Conservation (phyloP, 768 basidiomycete species). For the Hericium erinaceus region DNA sequence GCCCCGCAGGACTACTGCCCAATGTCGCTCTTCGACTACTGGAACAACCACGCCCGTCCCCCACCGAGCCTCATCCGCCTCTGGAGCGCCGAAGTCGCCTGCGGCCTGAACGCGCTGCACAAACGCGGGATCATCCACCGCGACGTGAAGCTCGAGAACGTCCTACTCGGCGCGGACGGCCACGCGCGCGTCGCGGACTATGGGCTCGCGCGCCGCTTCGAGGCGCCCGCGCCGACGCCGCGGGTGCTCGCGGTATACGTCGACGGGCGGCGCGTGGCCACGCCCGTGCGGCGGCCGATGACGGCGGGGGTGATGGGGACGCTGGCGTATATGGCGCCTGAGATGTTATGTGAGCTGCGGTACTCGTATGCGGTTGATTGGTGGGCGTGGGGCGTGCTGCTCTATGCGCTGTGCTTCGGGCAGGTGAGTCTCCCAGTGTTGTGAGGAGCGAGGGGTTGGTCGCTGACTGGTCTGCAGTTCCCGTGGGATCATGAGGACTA, state of each 20-base stretch:
- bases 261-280: neutral
- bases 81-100: conserved; percentile 27
- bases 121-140: conserved; percentile 89
- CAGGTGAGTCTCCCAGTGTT: conserved; percentile 1
- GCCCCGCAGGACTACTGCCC: conserved; percentile 16
- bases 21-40: conserved; percentile 4
- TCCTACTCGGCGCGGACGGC: conserved; percentile 80
- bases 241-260: no score
- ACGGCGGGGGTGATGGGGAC: conserved; percentile 6
- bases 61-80: conserved; percentile 18
- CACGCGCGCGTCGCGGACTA: conserved; percentile 90
- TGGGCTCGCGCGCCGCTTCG: conserved; percentile 30
- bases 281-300: neutral
- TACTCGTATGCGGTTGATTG: conserved; percentile 12
- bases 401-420: conserved; percentile 7
- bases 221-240: neutral
- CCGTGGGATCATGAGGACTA: neutral
- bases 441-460: no score
- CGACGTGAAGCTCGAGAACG: conserved; percentile 96
- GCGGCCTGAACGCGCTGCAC: conserved; percentile 84
- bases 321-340: conserved; percentile 12
- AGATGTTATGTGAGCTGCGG: conserved; percentile 2
- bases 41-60: conserved; percentile 1
- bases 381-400: conserved; percentile 12
- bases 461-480: neutral